A percentile compares a stretch with the other conserved stretches of the same genome.
These are phyloP conservation scores for Fulvia fulva DNA, from an alignment of 2,329 filamentous ascomycete species.

Conservation along the genomic window DNA sequence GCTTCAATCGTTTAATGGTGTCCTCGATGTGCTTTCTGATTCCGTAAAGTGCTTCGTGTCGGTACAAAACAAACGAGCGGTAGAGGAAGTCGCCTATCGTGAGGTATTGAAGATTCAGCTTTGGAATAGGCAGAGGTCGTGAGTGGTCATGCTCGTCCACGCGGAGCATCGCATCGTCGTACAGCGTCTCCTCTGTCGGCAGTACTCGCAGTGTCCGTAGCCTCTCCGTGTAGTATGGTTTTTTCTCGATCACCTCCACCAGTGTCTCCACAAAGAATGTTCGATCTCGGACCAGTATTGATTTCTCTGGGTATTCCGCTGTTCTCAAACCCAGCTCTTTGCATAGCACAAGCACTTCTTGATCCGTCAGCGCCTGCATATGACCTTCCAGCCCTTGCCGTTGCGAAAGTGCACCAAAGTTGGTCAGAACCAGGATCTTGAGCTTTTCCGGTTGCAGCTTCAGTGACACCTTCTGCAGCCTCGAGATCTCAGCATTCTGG, in stretches of 20 bases:
- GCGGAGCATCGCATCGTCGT: slow-evolving; percentile 71
- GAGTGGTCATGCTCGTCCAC: slow-evolving; percentile 87
- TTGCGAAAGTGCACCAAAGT: slow-evolving; percentile 83
- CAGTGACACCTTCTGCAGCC: slow-evolving; percentile 71
- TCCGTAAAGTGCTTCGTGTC: slow-evolving; percentile 88
- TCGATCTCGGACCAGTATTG: slow-evolving; percentile 61
- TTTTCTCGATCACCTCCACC: slow-evolving; percentile 69
- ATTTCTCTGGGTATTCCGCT: slow-evolving; percentile 66
- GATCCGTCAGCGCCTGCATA: slow-evolving; percentile 67
- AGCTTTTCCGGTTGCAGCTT: slow-evolving; percentile 86
- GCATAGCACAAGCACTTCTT: slow-evolving; percentile 68
- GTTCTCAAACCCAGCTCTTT: slow-evolving; percentile 71
- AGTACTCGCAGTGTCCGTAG: slow-evolving; percentile 66
- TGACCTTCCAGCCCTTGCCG: slow-evolving; percentile 73
- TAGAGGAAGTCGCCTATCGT: slow-evolving; percentile 96
- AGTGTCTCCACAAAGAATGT: slow-evolving; percentile 67
- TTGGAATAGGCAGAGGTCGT: slow-evolving; percentile 82
- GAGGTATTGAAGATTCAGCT: slow-evolving; percentile 91
- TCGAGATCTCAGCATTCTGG: slow-evolving; percentile 73
- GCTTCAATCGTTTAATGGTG: slow-evolving; percentile 72
- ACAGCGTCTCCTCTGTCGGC: slow-evolving; percentile 80
- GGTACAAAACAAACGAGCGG: slow-evolving; percentile 84
- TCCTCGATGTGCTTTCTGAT: slow-evolving; percentile 89
- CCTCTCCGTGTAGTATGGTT: slow-evolving; percentile 77
- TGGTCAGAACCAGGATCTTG: slow-evolving; percentile 85